Evolutionary conservation across 1,139 yeast species (phyloP), one percentile per base, ranked within the genome.

Genomic region (Protomyces lactucae-debilis): DNA sequence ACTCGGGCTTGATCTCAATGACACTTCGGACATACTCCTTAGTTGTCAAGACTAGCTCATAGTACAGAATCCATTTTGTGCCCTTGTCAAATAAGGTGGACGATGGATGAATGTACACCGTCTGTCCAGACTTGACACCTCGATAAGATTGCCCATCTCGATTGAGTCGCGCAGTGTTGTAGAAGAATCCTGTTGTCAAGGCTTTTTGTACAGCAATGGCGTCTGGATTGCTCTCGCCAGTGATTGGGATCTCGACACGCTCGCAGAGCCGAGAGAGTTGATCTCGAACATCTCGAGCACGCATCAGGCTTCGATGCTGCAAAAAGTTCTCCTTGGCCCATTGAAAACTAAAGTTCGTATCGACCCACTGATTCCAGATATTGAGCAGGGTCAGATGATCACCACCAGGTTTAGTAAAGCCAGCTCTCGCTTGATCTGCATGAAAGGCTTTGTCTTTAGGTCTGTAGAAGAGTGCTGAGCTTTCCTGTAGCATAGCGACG

Each of bases 1-100:
- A 85, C 65, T 81, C 84, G 3, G 84, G 84, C 55, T 85, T 82
- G 3, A 93, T 78, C 0, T 87, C 83, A 80, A 90, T 81, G 72
- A 96, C 88, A 69, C 87, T 90, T 65, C 97, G 77, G 89, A 93
- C 88, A 73, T 84, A 93, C 76, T 92, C 98, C 73, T 86, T 88
- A 56, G 89, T 83, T 0, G 99, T 93, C 46, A 88, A 77, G 52
- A 93, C 93, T 71, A 93, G 78, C 71, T 92, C 97, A 71, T 91
- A 88, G 73, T 90, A 93, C 28, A 93, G 75, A 1, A 93, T 74
- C 72, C 84, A 78, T 70, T 83, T 85, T 4, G 93, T 96, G 67
- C 83, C 84, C 16, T 80, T 77, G 6, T 81, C 79, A 70, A 80
- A 81, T 53, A 90, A 69, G 0, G 83, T 81, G 1, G 93, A 86